Percentiles rank a stretch among this genome's conserved stretches.
These are phyloP conservation scores for Tinospora cordifolia DNA, from an alignment of 164 flowering plant species.

Conservation along the genomic window DNA sequence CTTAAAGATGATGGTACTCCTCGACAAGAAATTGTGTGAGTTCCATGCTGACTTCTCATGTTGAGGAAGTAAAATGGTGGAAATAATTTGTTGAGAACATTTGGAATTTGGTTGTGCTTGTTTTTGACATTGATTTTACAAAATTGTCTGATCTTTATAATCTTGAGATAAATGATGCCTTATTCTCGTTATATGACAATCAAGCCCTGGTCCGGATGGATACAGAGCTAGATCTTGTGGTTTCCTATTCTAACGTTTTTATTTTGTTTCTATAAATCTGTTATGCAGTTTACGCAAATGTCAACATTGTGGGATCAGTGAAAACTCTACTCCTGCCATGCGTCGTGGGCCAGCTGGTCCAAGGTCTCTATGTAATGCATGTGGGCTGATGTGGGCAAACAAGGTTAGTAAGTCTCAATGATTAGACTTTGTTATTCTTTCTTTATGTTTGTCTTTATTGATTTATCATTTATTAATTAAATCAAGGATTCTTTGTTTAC, in stretches of 20 bases:
- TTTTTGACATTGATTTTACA: background rate
- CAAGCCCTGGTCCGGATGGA: too few species aligned
- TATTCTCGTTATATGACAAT: too few species aligned
- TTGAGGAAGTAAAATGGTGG: background rate
- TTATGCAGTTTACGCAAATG: conserved; percentile 30
- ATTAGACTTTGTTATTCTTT: background rate
- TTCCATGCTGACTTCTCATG: conserved; percentile 5
- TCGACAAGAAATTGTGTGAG: conserved; percentile 31
- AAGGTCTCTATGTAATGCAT: conserved; percentile 62
- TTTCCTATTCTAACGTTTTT: background rate
- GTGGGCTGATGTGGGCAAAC: conserved; percentile 70
- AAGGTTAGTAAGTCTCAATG: conserved; percentile 26
- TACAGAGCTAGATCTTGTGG: background rate
- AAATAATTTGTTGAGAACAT: background rate
- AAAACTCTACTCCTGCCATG: conserved; percentile 53
- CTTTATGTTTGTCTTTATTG: background rate
- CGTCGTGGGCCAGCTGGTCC: conserved; percentile 70
- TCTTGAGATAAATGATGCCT: too few species aligned
- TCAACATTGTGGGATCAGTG: conserved; percentile 52
- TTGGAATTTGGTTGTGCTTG: background rate
- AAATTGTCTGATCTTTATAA: too few species aligned
- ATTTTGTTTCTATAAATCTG: conserved; percentile 1
- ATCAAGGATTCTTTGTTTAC: too few species aligned
- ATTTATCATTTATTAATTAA: too few species aligned
- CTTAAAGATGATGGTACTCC: conserved; percentile 20